These are phyloP conservation scores for Calonectria naviculata DNA, from an alignment of 2,329 filamentous ascomycete genomes.

Conservation along the genomic window DNA sequence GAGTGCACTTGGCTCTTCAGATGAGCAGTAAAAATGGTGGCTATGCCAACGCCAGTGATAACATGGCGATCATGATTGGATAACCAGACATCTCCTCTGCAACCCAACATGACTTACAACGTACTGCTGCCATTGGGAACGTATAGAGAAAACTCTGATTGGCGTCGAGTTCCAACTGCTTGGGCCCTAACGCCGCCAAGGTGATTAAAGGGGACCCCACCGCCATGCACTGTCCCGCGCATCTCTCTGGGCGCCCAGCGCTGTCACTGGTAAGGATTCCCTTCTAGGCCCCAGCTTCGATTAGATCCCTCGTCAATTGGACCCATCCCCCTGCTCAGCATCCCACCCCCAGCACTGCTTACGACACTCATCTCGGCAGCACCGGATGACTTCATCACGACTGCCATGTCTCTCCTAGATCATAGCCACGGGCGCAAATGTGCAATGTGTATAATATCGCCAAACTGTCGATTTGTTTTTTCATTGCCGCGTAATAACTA, in stretches of 20 bases:
- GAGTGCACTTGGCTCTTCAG: not conserved
- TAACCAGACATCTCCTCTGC: no score
- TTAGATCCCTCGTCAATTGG: not conserved
- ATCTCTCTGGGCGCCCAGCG: not conserved
- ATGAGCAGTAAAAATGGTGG: not conserved
- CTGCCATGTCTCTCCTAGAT: slow-evolving; percentile 5
- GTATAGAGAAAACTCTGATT: not conserved
- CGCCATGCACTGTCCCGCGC: not conserved
- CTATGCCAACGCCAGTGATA: not conserved
- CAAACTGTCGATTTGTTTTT: not conserved
- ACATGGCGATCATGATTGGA: not conserved
- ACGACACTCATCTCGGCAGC: not conserved
- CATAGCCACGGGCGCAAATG: not conserved
- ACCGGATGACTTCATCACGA: not conserved
- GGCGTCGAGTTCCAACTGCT: not conserved
- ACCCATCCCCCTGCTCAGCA: not conserved
- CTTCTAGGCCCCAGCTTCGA: not conserved
- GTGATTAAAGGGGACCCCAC: not conserved
- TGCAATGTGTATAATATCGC: not conserved
- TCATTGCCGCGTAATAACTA: not conserved
- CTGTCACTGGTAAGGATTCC: not conserved
- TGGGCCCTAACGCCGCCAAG: not conserved
- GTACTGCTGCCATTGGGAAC: not conserved
- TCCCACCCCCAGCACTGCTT: not conserved
- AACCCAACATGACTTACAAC: no score